Evolutionary conservation across 2,329 filamentous ascomycete genomes (phyloP).

Genomic region (Botryotinia convoluta): DNA sequence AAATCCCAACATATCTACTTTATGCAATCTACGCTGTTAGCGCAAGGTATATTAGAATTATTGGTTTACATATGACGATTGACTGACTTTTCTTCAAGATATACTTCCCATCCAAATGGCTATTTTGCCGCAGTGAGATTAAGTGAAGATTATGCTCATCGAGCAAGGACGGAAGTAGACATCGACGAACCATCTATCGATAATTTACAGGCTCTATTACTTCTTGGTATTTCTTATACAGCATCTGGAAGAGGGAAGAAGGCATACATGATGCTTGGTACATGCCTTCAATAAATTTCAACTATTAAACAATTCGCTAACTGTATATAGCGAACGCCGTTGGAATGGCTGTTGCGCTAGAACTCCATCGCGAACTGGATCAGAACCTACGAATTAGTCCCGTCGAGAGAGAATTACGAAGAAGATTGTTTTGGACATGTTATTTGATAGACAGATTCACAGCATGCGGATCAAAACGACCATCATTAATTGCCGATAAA

Average conservation of each 20-base stretch:
- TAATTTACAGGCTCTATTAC: conserved; percentile 69
- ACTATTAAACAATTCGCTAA: conserved; percentile 38
- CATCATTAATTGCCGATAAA: conserved; percentile 76
- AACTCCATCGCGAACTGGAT: conserved; percentile 75
- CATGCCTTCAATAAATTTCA: conserved; percentile 25
- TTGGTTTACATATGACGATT: background rate
- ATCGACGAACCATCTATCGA: conserved; percentile 80
- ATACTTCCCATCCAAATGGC: conserved; percentile 64
- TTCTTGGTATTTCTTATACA: conserved; percentile 73
- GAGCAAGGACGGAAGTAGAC: conserved; percentile 68
- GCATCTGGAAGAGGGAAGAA: conserved; percentile 79
- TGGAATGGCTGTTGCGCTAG: conserved; percentile 79
- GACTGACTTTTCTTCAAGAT: conserved; percentile 48
- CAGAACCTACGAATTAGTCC: conserved; percentile 58
- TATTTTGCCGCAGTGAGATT: conserved; percentile 65
- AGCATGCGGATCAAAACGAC: conserved; percentile 76
- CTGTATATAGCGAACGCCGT: conserved; percentile 62
- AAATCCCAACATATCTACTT: conserved; percentile 44
- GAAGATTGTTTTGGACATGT: conserved; percentile 85
- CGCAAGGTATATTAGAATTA: conserved; percentile 50
- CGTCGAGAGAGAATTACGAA: conserved; percentile 70
- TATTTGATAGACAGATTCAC: conserved; percentile 84
- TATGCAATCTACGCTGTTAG: conserved; percentile 61
- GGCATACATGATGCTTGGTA: conserved; percentile 82
- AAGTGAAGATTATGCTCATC: conserved; percentile 71